Base-by-base conservation (phyloP, 169 alveolate genomes). In the Cryptosporidium tyzzeri region DNA sequence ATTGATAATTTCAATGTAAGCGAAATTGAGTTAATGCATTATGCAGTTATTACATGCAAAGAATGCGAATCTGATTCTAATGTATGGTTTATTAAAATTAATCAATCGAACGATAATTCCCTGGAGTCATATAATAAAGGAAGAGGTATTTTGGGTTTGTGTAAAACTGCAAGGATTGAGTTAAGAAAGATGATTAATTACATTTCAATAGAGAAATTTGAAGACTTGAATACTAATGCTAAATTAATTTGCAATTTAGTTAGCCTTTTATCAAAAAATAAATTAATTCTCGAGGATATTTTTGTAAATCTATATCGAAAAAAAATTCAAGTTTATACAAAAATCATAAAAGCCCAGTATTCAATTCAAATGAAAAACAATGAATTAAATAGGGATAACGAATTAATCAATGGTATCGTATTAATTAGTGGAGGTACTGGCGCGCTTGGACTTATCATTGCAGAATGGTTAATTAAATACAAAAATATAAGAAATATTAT, bases 381-480 rank as follows among this genome's bases (percentile, higher is more conserved):
- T 7, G 5, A n/a, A n/a, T 70, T 29, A 14, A 26, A 70, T 26
- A 70, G 14, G 9, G 65, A 44, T 48, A 33, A 33, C 18, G 33
- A 44, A 26, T 16, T 45, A 12, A 33, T 10, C 5, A 48, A 59
- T 39, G 89, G 51, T 0, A 8, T 65, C 2, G 26, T 80, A 21
- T 61, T 71, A n/a, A 71, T 93, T 65, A 91, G 91, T 33, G 95
- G 95, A 4, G 95, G 95, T 2, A 71, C 91, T 23, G 95, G 94
- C 3, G 92, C 93, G 6, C 58, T 93, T 16, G 95, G 95, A 26
- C 33, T 93, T 14, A 85, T 92, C 33, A 86, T 92, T 26, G 91
- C 94, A 10, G 84, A 80, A 50, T 93, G 94, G 94, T 71, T 93
- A 61, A 58, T 80, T 14, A 48, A 44, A 62, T 21, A 12, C 37